Base-by-base conservation (phyloP, 176 grass and related monocot genomes). In the Melocanna baccifera region DNA sequence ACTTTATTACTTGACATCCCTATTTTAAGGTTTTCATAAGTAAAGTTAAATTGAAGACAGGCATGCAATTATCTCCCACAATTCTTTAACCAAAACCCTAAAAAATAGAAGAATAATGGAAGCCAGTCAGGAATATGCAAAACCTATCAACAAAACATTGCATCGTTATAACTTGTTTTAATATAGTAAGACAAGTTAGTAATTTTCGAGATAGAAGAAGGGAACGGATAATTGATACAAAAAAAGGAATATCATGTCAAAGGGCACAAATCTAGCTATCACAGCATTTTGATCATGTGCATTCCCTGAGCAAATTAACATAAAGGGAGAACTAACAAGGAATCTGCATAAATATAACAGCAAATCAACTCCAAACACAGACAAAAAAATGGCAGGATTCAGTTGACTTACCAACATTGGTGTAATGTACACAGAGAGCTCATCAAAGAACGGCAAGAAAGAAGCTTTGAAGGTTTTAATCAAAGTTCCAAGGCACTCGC, bases 381-480 rank as follows among this genome's bases (percentile, higher is more conserved):
- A 62, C 45, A 20, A 79, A 83, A 41, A 51, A 67, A 58, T 86
- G 15, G 47, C 25, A 77, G n/a, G 12, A 71, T 73, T 74, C 41
- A 64, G 22, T 67, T 58, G 51, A 56, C 97, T 89, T 89, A 99
- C 97, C 91, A 99, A 68, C 97, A 99, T 99, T 5, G 97, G 97
- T 20, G 97, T 99, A 42, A 99, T 88, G 53, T 96, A 99, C 41
- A 99, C 71, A 14, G 97, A 94, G 4, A 99, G 91, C 76, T 99
- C 97, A 86, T 99, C 97, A 89, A 99, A 99, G 85, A 96, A 99
- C 0, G 90, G 97, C 63, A 96, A 66, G 84, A 99, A 96, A 89
- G 91, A 89, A 83, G 78, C 80, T 87, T 92, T 96, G 67, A 99
- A 99, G 39, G 97, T 99, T 81, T 99, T 99, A 62, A 99, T 99